Conservation (phyloP, 768 basidiomycete species). For the Lentinula guzmanii region DNA sequence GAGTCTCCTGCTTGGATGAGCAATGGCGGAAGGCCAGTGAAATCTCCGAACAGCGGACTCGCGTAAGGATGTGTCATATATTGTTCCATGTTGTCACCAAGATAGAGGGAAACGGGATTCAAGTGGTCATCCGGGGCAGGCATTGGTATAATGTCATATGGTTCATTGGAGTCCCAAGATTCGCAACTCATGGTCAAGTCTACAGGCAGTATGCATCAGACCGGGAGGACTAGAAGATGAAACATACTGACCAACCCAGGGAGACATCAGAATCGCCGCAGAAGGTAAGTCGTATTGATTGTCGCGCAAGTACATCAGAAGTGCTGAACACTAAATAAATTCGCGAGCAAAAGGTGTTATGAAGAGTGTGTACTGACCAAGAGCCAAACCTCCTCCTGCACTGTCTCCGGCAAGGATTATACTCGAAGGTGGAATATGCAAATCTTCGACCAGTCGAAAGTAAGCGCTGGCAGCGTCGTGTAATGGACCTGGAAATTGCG, state of each 20-base stretch:
- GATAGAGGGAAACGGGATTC: constrained; percentile 91
- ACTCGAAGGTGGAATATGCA: constrained; percentile 88
- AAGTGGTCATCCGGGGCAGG: constrained; percentile 77
- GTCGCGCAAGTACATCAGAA: constrained; percentile 94
- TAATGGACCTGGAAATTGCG: constrained; percentile 82
- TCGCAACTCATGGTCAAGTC: constrained; percentile 96
- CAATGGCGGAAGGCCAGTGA: constrained; percentile 80
- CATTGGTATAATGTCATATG: constrained; percentile 76
- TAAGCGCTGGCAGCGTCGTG: constrained; percentile 88
- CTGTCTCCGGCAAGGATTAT: constrained; percentile 88
- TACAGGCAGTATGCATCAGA: constrained; percentile 19
- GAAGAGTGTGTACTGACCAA: constrained; percentile 20
- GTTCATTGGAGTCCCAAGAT: constrained; percentile 93
- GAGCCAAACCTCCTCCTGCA: constrained; percentile 83
- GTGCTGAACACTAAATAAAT: constrained; percentile 28
- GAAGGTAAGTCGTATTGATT: constrained; percentile 79
- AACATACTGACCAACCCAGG: constrained; percentile 81
- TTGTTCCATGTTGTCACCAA: constrained; percentile 72
- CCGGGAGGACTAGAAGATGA: not conserved
- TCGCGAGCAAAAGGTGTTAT: not conserved
- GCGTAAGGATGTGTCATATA: constrained; percentile 96
- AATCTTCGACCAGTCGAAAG: constrained; percentile 79
- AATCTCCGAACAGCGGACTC: constrained; percentile 90
- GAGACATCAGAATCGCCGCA: constrained; percentile 84
- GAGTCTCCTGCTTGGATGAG: constrained; percentile 91